Conservation (phyloP, 371 early-diverging fungal species). For the Syncephalastrum monosporum region DNA sequence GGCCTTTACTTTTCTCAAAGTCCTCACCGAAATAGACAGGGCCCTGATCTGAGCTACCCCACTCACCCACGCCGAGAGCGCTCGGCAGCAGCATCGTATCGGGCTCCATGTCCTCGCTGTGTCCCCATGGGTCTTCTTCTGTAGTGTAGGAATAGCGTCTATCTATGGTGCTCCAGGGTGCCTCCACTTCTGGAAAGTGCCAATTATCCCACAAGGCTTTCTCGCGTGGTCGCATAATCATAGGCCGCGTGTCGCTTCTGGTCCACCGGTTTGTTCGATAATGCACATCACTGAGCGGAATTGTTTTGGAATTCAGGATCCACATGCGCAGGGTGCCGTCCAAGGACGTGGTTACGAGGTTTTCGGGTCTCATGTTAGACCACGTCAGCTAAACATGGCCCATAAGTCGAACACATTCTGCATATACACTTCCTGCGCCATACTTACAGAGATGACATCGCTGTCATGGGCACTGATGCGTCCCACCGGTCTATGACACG, state of each 20-base stretch:
- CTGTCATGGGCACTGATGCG: slow-evolving; percentile 58
- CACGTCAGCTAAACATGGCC: slow-evolving; percentile 42
- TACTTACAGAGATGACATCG: slow-evolving; percentile 42
- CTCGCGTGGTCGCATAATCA: slow-evolving; percentile 1
- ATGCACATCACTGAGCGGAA: slow-evolving; percentile 27
- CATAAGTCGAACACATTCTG: neutral
- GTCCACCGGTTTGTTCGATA: slow-evolving; percentile 13
- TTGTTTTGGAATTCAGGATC: slow-evolving; percentile 22
- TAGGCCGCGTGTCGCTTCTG: slow-evolving; percentile 17
- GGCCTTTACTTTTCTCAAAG: slow-evolving; percentile 22
- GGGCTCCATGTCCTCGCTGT: slow-evolving; percentile 9
- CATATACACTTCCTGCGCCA: too few species aligned
- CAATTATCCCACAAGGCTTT: slow-evolving; percentile 2
- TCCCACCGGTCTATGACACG: slow-evolving; percentile 47
- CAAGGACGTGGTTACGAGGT: slow-evolving; percentile 46
- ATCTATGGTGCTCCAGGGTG: slow-evolving; percentile 9
- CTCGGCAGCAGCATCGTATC: slow-evolving; percentile 21
- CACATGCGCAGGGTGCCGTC: slow-evolving; percentile 58
- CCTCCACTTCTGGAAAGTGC: neutral
- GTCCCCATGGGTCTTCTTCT: slow-evolving; percentile 5
- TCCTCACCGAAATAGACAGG: slow-evolving; percentile 29
- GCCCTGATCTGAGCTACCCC: slow-evolving; percentile 25
- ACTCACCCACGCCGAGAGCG: slow-evolving; percentile 32
- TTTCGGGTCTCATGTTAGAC: slow-evolving; percentile 63
- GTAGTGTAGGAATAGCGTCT: slow-evolving; percentile 11